These are phyloP conservation scores for Pythium dissotocum DNA, from an alignment of 352 stramenopile genomes.

Conservation along the genomic window DNA sequence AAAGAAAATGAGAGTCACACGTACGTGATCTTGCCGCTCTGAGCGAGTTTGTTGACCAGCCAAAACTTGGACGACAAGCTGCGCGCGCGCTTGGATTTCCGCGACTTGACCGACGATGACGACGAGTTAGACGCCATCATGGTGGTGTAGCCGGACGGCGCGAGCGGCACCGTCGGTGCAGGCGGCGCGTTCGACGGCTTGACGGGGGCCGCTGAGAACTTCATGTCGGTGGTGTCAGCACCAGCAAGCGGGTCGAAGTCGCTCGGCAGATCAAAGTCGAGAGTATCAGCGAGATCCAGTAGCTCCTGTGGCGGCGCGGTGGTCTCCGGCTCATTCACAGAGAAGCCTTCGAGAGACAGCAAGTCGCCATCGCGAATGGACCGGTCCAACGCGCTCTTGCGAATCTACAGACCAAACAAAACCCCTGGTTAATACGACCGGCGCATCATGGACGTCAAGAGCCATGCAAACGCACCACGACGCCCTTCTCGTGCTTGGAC, in stretches of 20 bases:
- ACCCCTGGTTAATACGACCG: background rate
- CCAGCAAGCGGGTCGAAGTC: conserved; percentile 34
- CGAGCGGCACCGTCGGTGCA: conserved; percentile 3
- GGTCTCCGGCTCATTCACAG: conserved; percentile 31
- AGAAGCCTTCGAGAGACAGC: conserved; percentile 68
- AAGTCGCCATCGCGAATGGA: conserved; percentile 84
- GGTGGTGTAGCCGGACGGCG: conserved; percentile 23
- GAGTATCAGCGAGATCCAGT: conserved; percentile 66
- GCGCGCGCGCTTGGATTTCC: conserved; percentile 66
- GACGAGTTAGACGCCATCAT: conserved; percentile 15
- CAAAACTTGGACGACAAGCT: conserved; percentile 86
- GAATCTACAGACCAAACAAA: conserved; percentile 39
- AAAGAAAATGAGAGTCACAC: conserved; percentile 4
- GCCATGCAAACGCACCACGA: conserved; percentile 42
- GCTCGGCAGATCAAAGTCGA: conserved; percentile 59
- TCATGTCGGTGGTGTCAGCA: conserved; percentile 22
- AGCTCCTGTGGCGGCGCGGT: conserved; percentile 58
- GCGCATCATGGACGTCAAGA: background rate
- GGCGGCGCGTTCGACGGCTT: conserved; percentile 14
- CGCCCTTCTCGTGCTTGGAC: conserved; percentile 79
- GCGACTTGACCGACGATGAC: conserved; percentile 24
- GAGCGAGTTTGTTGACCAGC: conserved; percentile 82
- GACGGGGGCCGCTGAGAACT: conserved; percentile 17
- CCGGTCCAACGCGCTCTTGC: conserved; percentile 66
- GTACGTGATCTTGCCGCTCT: conserved; percentile 75